phyloP scores from a whole-genome alignment of 768 basidiomycete genomes.

The Leccinum disarticulatum region DNA sequence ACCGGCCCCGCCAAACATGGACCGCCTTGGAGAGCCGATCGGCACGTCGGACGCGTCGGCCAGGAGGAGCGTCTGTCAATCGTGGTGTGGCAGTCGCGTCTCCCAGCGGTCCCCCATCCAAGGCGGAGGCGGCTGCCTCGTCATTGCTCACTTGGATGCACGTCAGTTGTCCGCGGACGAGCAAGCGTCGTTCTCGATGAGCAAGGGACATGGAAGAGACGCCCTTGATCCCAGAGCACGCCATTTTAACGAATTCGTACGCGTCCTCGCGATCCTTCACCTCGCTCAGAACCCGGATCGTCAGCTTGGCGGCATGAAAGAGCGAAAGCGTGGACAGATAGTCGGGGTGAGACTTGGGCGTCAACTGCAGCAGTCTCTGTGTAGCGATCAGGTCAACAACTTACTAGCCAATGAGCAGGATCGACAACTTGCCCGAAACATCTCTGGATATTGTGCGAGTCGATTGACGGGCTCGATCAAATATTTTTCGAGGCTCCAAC shows the following conservation, averaged over 20 bases:
- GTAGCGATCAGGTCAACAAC: conserved; percentile 11
- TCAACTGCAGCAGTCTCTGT: conserved; percentile 75
- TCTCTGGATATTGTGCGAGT: conserved; percentile 65
- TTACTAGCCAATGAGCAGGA: not conserved
- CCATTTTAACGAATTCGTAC: conserved; percentile 68
- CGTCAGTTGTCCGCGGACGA: conserved; percentile 61
- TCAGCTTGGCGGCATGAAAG: conserved; percentile 63
- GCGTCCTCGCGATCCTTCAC: conserved; percentile 87
- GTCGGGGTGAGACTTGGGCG: conserved; percentile 68
- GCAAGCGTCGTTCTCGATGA: conserved; percentile 68
- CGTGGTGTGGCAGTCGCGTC: not conserved
- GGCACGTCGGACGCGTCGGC: conserved; percentile 12
- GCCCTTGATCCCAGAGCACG: conserved; percentile 59
- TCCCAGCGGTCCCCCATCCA: not conserved
- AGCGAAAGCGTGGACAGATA: conserved; percentile 67
- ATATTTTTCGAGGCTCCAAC: conserved; percentile 65
- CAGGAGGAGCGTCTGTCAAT: not conserved
- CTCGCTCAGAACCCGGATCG: conserved; percentile 77
- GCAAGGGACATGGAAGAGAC: conserved; percentile 56
- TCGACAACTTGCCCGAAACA: conserved; percentile 63
- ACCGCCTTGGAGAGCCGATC: conserved; percentile 41
- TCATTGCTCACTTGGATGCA: conserved; percentile 42
- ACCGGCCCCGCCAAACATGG: conserved; percentile 46
- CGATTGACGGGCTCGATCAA: conserved; percentile 76
- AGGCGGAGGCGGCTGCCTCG: conserved; percentile 7